phyloP scores from a whole-genome alignment of 2,329 filamentous ascomycete genomes.

The Monilinia vaccinii-corymbosi region DNA sequence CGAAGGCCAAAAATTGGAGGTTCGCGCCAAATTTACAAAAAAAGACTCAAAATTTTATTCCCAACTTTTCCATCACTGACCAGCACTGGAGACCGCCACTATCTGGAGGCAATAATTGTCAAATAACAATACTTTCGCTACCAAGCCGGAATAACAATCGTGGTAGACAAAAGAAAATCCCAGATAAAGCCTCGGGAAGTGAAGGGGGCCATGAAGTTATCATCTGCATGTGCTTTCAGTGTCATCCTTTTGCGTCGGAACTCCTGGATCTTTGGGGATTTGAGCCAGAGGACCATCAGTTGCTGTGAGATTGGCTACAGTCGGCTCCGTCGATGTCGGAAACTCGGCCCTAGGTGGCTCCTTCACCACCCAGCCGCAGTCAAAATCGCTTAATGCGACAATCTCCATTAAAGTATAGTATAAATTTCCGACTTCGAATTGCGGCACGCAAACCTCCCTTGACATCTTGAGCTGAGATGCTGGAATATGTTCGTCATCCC shows the following conservation, averaged over 20 bases:
- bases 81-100: neutral
- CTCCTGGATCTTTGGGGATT: neutral
- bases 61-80: neutral
- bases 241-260: neutral
- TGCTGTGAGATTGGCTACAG: constrained; percentile 15
- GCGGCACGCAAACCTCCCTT: constrained; percentile 38
- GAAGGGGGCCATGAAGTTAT: neutral
- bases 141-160: neutral
- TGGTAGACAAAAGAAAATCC: neutral
- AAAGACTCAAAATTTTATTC: neutral
- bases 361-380: constrained; percentile 27
- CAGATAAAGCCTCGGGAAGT: neutral
- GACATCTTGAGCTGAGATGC: constrained; percentile 22
- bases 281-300: constrained; percentile 13
- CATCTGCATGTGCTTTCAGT: neutral
- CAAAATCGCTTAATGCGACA: constrained; percentile 28
- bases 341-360: constrained; percentile 15
- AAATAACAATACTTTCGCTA: neutral
- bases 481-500: constrained; percentile 32
- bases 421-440: constrained; percentile 37
- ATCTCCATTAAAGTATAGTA: constrained; percentile 42
- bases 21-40: neutral
- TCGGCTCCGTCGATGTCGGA: constrained; percentile 19
- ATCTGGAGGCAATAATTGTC: neutral
- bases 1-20: neutral